These are phyloP conservation scores for Diplodia scrobiculata DNA, from an alignment of 2,329 filamentous ascomycete genomes.

Conservation along the genomic window DNA sequence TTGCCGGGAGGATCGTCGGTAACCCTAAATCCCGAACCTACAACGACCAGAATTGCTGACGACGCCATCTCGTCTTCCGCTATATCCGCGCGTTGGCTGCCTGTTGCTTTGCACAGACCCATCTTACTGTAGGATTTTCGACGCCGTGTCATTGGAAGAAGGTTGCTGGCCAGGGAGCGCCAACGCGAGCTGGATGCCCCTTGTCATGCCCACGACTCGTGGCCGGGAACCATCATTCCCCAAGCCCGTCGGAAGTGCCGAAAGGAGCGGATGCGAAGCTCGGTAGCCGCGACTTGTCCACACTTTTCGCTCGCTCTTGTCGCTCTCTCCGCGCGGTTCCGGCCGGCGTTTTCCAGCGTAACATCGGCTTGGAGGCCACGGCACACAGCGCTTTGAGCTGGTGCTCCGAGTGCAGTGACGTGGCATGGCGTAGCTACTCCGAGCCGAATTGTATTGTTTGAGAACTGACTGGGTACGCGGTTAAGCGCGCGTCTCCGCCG, in stretches of 20 bases:
- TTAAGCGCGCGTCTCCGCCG: background rate
- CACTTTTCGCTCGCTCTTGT: no score
- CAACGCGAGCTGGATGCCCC: background rate
- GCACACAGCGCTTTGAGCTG: no score
- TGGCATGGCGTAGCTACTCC: background rate
- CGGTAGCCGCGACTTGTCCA: background rate
- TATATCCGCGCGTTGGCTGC: background rate
- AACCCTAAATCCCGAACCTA: slow-evolving; percentile 4
- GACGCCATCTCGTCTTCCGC: background rate
- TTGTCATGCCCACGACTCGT: background rate
- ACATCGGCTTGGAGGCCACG: background rate
- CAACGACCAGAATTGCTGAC: background rate
- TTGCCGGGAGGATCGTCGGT: slow-evolving; percentile 23
- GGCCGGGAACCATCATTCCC: background rate
- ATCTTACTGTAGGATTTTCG: background rate
- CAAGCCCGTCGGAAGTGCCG: background rate
- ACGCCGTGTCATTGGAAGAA: background rate
- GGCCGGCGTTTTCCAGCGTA: background rate
- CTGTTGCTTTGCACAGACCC: background rate
- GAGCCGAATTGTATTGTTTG: background rate
- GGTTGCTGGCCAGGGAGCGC: background rate
- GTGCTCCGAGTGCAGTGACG: background rate
- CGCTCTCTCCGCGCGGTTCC: slow-evolving; percentile 2
- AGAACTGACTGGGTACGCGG: background rate
- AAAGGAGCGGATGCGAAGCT: background rate